Conservation (phyloP, 257 asterid species). For the Fraxinus cuspidata region DNA sequence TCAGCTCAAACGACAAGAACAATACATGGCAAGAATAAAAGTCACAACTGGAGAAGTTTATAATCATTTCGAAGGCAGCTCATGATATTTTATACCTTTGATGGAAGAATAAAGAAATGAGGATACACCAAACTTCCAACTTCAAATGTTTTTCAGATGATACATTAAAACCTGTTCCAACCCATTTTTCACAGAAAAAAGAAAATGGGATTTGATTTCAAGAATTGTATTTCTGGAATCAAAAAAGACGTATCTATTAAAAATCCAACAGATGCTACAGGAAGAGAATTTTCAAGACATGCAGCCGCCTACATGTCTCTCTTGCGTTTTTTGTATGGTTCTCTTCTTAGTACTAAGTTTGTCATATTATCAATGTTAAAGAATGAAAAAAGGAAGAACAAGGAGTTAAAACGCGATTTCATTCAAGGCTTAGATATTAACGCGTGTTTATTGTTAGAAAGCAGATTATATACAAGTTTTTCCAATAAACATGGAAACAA, state of each 20-base stretch:
- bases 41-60: neutral
- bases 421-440: neutral
- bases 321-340: neutral
- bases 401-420: neutral
- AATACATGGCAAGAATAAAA: neutral
- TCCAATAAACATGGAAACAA: neutral
- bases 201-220: neutral
- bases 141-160: neutral
- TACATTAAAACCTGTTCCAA: neutral
- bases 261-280: neutral
- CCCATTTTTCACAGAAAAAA: neutral
- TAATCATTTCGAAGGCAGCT: neutral
- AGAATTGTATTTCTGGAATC: neutral
- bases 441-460: too few species aligned
- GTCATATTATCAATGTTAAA: too few species aligned
- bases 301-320: neutral
- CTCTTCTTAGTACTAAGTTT: neutral
- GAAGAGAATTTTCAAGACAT: neutral
- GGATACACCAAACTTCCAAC: neutral
- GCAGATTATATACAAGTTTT: neutral
- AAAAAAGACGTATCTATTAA: too few species aligned
- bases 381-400: too few species aligned
- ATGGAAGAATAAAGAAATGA: neutral
- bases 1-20: constrained; percentile 23
- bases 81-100: neutral